phyloP scores from a whole-genome alignment of 768 basidiomycete genomes.

The Suillus paluster region DNA sequence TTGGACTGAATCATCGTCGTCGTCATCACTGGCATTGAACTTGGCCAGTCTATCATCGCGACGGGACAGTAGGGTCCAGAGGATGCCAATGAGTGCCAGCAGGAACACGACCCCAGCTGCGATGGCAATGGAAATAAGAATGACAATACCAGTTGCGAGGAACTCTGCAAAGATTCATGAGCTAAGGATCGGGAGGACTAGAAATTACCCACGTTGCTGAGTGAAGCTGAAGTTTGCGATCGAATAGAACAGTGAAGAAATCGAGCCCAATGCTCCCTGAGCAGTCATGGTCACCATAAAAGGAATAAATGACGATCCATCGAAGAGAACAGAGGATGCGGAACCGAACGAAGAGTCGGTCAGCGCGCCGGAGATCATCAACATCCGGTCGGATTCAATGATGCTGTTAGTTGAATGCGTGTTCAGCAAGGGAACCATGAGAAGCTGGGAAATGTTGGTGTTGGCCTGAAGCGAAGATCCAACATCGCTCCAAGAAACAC shows the following conservation, averaged over 20 bases:
- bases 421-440: conserved; percentile 87
- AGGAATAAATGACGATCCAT: conserved; percentile 81
- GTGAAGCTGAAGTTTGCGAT: conserved; percentile 76
- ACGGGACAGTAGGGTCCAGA: conserved; percentile 88
- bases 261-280: conserved; percentile 68
- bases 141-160: conserved; percentile 91
- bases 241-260: conserved; percentile 85
- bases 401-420: conserved; percentile 72
- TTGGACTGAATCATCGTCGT: conserved; percentile 75
- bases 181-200: conserved; percentile 9
- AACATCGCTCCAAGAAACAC: conserved; percentile 69
- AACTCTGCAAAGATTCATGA: conserved; percentile 57
- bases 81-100: conserved; percentile 79
- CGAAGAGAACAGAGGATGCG: conserved; percentile 85
- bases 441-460: conserved; percentile 78
- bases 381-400: conserved; percentile 84
- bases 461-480: conserved; percentile 59
- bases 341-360: conserved; percentile 73
- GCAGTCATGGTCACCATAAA: conserved; percentile 73
- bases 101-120: conserved; percentile 93
- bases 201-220: conserved; percentile 59
- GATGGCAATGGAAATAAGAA: conserved; percentile 96
- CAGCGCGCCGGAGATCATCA: conserved; percentile 85
- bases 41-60: conserved; percentile 74
- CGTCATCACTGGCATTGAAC: conserved; percentile 64